Conservation (phyloP, 192 early-diverging fungal genomes). For the Chytriomyces sp. region DNA sequence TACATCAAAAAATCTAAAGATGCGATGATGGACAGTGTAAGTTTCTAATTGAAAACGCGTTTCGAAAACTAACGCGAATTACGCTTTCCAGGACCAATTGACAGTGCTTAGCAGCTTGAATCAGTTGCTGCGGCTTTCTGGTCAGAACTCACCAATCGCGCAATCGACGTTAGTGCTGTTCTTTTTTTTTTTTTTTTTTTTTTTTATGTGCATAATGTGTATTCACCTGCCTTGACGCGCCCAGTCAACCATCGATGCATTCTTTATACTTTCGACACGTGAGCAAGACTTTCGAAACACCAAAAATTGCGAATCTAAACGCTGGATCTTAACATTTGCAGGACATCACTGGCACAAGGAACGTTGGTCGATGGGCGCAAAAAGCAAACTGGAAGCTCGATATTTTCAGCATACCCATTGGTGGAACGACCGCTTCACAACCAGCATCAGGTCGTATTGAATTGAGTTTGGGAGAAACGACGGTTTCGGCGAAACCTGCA, state of each 20-base stretch:
- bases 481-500: background rate
- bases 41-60: background rate
- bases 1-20: conserved; percentile 27
- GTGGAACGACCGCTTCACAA: background rate
- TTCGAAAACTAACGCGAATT: background rate
- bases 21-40: conserved; percentile 14
- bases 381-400: conserved; percentile 18
- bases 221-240: background rate
- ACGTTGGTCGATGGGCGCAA: conserved; percentile 5
- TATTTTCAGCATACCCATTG: background rate
- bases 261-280: conserved; percentile 19
- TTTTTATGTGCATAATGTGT: background rate
- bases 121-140: background rate
- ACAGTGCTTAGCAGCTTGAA: conserved; percentile 11
- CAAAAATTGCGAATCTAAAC: background rate
- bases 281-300: background rate
- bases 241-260: background rate
- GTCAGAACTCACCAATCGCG: background rate
- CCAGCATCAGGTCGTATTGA: background rate
- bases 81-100: conserved; percentile 4
- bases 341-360: conserved; percentile 9
- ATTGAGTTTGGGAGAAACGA: conserved; percentile 10
- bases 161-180: background rate
- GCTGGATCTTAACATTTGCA: background rate
- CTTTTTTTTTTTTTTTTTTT: too few species aligned